Evolutionary conservation across 306 rosid species (phyloP), one percentile per base, ranked within the genome.

Genomic region (Prunus davidiana): DNA sequence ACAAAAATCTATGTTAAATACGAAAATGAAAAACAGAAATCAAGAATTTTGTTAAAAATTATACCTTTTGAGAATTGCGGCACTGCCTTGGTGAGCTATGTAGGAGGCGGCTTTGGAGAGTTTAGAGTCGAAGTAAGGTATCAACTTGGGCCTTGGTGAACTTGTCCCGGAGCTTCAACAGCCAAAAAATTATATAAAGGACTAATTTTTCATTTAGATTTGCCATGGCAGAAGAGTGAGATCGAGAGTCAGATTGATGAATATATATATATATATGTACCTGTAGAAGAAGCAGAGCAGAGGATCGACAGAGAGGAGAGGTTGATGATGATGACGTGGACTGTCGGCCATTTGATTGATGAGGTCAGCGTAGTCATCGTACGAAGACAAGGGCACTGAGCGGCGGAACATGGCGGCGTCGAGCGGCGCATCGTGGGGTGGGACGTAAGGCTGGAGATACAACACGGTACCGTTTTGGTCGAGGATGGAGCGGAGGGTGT

Each of bases 241-340:
- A 34, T 34, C 41, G 41, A 34, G 41, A 34, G 41, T 34, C 41
- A 13, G 4, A 12, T 9, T 32, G 6, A 60, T n/a, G 19, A 45
- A n/a, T 67, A n/a, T 43, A 12, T 28, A 43, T 30, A 30, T 34
- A 34, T 34, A 34, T 16, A 43, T 4, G 0, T 9, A 88, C 95
- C 92, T 90, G 80, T 86, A 81, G 84, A 90, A 88, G 88, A 90
- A 90, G 76, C 92, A 90, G 25, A 81, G 38, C 6, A 88, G 90
- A 76, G 90, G 89, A 58, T 90, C 95, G 65, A 83, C 78, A 63
- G 95, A 90, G 77, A 88, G 89, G 65, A 84, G 84, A 84, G 88
- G 85, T 8, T 43, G 75, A 19, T 73, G 65, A 14, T 32, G 77
- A 71, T 41, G 77, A 25, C 19, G 58, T 5, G 70, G 47, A 13